These are phyloP conservation scores for Piloderma croceum DNA, from an alignment of 768 basidiomycete species.

Conservation along the genomic window DNA sequence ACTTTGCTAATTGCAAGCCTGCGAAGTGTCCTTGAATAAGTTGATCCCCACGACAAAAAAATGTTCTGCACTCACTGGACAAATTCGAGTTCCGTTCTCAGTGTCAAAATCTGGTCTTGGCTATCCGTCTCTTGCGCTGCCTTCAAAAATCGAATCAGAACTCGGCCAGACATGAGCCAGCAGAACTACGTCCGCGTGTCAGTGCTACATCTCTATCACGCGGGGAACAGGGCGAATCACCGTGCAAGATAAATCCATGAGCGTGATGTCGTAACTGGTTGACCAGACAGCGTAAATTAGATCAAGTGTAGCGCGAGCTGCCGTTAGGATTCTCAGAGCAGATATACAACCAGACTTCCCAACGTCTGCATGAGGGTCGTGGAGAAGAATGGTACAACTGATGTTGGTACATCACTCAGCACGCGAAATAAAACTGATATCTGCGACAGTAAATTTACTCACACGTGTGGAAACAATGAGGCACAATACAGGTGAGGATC, in stretches of 20 bases:
- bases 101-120: slow-evolving; percentile 49
- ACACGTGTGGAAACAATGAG: slow-evolving; percentile 28
- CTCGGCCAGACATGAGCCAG: slow-evolving; percentile 66
- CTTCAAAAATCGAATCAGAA: slow-evolving; percentile 60
- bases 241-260: slow-evolving; percentile 65
- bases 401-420: slow-evolving; percentile 5
- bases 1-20: slow-evolving; percentile 58
- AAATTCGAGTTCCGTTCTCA: slow-evolving; percentile 62
- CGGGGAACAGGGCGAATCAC: slow-evolving; percentile 39
- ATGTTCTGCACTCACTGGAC: slow-evolving; percentile 50
- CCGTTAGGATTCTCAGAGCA: slow-evolving; percentile 60
- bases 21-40: slow-evolving; percentile 2
- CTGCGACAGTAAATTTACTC: slow-evolving; percentile 8
- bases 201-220: not conserved
- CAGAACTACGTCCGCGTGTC: slow-evolving; percentile 38
- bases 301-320: slow-evolving; percentile 62
- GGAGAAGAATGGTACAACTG: slow-evolving; percentile 65
- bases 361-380: slow-evolving; percentile 71
- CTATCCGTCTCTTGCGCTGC: slow-evolving; percentile 55
- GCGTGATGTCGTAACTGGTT: slow-evolving; percentile 67
- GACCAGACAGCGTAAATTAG: slow-evolving; percentile 60
- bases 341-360: slow-evolving; percentile 56
- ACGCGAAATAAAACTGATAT: slow-evolving; percentile 37
- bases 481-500: slow-evolving; percentile 53
- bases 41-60: slow-evolving; percentile 1